Percentiles rank a stretch among this genome's conserved stretches.
These are phyloP conservation scores for Hypomontagnella submonticulosa DNA, from an alignment of 495 filamentous ascomycete species.

Conservation along the genomic window DNA sequence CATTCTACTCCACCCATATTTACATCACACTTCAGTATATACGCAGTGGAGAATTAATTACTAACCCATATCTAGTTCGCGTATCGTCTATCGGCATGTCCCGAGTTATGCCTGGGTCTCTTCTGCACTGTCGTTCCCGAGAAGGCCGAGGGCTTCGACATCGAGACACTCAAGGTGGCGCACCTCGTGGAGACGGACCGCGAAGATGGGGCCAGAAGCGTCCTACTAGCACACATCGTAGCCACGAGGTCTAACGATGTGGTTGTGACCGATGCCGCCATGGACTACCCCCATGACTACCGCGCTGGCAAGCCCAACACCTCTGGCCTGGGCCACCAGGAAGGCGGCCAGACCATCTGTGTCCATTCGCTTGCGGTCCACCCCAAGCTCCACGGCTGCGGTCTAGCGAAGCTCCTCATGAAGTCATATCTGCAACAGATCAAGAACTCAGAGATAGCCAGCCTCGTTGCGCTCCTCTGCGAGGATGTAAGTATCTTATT, in stretches of 20 bases:
- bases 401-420: slow-evolving; percentile 80
- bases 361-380: slow-evolving; percentile 85
- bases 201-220: slow-evolving; percentile 60
- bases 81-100: slow-evolving; percentile 81
- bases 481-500: slow-evolving; percentile 63
- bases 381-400: slow-evolving; percentile 76
- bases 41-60: background rate
- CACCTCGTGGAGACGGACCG: slow-evolving; percentile 61
- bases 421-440: slow-evolving; percentile 77
- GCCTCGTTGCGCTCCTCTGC: slow-evolving; percentile 81
- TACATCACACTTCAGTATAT: background rate
- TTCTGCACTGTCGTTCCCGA: slow-evolving; percentile 70
- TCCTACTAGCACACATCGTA: slow-evolving; percentile 85
- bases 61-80: slow-evolving; percentile 66
- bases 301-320: slow-evolving; percentile 48
- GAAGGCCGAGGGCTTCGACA: slow-evolving; percentile 57
- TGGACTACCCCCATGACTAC: slow-evolving; percentile 78
- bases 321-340: slow-evolving; percentile 67
- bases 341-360: slow-evolving; percentile 76
- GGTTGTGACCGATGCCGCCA: slow-evolving; percentile 77
- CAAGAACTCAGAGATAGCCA: slow-evolving; percentile 69
- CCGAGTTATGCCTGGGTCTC: slow-evolving; percentile 83
- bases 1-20: slow-evolving; percentile 3
- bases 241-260: slow-evolving; percentile 71
- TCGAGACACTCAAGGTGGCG: slow-evolving; percentile 60